phyloP scores from a whole-genome alignment of 1,139 yeast genomes.

The Sugiyamaella xylanicola region DNA sequence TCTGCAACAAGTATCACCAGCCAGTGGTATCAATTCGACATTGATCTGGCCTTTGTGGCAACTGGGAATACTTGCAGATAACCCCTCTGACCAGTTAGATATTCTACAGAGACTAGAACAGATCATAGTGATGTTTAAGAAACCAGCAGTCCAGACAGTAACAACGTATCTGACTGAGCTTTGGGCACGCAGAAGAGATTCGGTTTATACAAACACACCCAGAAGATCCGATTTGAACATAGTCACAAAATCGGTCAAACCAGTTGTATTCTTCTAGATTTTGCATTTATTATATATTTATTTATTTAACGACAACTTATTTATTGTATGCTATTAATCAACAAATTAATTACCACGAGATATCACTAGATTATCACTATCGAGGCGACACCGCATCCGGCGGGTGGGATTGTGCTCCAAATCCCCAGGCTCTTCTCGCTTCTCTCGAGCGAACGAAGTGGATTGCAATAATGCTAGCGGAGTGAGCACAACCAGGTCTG shows the following conservation, averaged over 20 bases:
- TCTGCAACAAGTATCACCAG: constrained; percentile 21
- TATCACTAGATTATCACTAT: no score
- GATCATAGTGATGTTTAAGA: constrained; percentile 21
- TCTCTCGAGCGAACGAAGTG: no score
- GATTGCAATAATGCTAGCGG: no score
- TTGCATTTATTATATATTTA: constrained; percentile 2
- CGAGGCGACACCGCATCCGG: no score
- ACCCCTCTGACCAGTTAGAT: constrained; percentile 21
- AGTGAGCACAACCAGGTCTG: constrained; percentile 5
- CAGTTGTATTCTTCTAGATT: constrained; percentile 22
- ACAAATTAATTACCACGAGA: no score
- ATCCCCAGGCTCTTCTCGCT: no score
- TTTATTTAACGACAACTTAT: background rate
- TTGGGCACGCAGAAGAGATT: constrained; percentile 28
- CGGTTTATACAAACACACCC: constrained; percentile 19
- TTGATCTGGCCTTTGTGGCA: constrained; percentile 32
- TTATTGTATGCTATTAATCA: no score
- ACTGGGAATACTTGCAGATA: constrained; percentile 30
- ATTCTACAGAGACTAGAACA: constrained; percentile 26
- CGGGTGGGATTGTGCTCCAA: no score
- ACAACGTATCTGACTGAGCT: constrained; percentile 25
- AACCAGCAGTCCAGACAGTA: constrained; percentile 25
- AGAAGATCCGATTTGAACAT: constrained; percentile 20
- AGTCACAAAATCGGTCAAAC: constrained; percentile 13
- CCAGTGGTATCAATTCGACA: constrained; percentile 20